These are phyloP conservation scores for Rhodotorula sp. DNA, from an alignment of 1,284 basidiomycete genomes.

Conservation along the genomic window DNA sequence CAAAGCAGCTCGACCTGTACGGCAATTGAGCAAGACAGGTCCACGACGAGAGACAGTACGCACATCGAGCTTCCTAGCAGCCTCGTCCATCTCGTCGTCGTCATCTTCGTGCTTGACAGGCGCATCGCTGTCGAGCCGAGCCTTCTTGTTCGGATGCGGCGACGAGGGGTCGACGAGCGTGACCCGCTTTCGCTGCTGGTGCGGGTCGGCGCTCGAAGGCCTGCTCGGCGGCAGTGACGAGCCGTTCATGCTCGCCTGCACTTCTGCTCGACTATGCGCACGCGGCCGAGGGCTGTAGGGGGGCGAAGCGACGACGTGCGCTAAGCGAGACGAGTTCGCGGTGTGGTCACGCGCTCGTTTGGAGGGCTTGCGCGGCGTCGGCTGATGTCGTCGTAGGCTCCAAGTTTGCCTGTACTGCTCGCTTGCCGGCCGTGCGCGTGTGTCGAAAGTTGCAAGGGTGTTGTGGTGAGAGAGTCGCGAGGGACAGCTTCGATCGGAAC, in stretches of 20 bases:
- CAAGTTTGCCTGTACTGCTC: no score
- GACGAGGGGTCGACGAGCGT: conserved; percentile 9
- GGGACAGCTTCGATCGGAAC: no score
- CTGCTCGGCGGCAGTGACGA: background rate
- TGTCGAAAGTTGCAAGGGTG: no score
- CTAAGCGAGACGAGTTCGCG: background rate
- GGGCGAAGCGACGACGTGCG: background rate
- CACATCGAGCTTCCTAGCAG: conserved; percentile 70
- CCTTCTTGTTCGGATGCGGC: conserved; percentile 13
- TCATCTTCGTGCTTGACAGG: conserved; percentile 60
- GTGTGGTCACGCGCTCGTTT: no score
- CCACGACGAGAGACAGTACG: conserved; percentile 4
- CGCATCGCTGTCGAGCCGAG: conserved; percentile 45
- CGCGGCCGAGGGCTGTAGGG: background rate
- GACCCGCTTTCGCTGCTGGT: conserved; percentile 17
- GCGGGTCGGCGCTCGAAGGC: background rate
- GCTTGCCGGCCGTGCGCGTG: no score
- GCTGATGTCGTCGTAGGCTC: no score
- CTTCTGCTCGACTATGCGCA: background rate
- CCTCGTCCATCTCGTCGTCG: conserved; percentile 60
- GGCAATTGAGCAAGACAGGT: background rate
- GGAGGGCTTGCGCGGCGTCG: no score
- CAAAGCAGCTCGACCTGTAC: background rate
- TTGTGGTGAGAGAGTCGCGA: no score
- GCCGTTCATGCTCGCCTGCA: background rate